Evolutionary conservation across 1,139 yeast species (phyloP).

Genomic region (Torulaspora globosa): DNA sequence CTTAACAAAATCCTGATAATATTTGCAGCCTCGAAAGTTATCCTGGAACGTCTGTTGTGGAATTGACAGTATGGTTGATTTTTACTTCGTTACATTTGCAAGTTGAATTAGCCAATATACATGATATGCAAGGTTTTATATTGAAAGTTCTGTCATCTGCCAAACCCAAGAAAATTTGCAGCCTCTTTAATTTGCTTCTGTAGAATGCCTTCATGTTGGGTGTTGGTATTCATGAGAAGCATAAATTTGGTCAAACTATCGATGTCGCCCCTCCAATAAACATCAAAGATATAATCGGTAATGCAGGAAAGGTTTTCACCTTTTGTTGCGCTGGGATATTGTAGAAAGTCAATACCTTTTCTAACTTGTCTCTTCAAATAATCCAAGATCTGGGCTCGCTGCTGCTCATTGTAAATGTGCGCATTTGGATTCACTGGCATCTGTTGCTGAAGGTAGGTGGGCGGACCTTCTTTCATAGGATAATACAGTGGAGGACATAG

Average conservation of each 20-base stretch:
- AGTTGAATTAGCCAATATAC: slow-evolving; percentile 3
- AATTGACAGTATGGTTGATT: no score
- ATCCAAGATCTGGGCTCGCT: slow-evolving; percentile 16
- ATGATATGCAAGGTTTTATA: slow-evolving; percentile 1
- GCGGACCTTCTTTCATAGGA: slow-evolving; percentile 1
- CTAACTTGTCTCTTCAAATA: slow-evolving; percentile 32
- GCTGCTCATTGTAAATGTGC: slow-evolving; percentile 2
- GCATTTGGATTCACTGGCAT: background rate
- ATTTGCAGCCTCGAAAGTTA: background rate
- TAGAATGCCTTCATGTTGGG: slow-evolving; percentile 30
- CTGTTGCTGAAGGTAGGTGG: background rate
- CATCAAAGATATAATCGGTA: slow-evolving; percentile 37
- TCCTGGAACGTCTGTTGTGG: no score
- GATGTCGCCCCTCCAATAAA: slow-evolving; percentile 36
- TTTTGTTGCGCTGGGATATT: slow-evolving; percentile 36
- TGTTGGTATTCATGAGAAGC: slow-evolving; percentile 27
- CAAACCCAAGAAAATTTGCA: slow-evolving; percentile 36
- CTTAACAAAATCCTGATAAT: background rate
- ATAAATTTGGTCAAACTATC: slow-evolving; percentile 28
- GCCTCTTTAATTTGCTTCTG: slow-evolving; percentile 37
- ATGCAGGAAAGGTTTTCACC: slow-evolving; percentile 34
- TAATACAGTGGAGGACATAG: slow-evolving; percentile 4
- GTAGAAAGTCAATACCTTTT: slow-evolving; percentile 35
- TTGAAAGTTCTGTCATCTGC: slow-evolving; percentile 9
- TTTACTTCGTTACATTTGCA: background rate